Base-by-base conservation (phyloP, 164 flowering plant species). In the Vitis cinerea region DNA sequence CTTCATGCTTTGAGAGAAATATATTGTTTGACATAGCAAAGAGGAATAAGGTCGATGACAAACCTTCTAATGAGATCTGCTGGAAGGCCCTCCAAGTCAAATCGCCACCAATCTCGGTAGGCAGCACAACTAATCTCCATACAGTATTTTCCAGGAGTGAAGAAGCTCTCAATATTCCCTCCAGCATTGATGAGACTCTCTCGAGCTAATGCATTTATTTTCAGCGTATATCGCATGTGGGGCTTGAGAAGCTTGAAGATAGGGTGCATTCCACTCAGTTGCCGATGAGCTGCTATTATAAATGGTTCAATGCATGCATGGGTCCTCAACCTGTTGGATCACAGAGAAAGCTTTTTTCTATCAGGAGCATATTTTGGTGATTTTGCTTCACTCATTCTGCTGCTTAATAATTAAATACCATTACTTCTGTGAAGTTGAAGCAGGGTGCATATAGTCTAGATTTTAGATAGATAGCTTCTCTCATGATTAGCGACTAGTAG, bases 51-150 rank as follows among this genome's bases (percentile, higher is more conserved):
- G 44, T 37, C 6, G 3, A 3, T 37, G 44, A 3, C 44, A 9
- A 73, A 90, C 97, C 98, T 87, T 64, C 91, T 78, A 47, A 94
- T 78, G 75, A 94, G 98, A 79, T 94, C 97, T 2, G 91, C 87
- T 0, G 98, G 98, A 61, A 94, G 90, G 79, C 85, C 82, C 72
- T 92, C 97, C 58, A 71, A 68, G 79, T 94, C 98, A 59, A 94
- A 90, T 15, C 97, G 94, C 97, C 97, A 90, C n/a, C 2, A 16
- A 29, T 72, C 72, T 53, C 78, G 79, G 58, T 94, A 94, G 0
- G 97, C 97, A 4, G 87, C 86, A 2, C 97, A 92, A 47, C 97
- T 91, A 2, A 95, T 87, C 73, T 90, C 97, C 99, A 95, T 90
- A 81, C 84, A 72, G 73, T 83, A 93, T 19, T 79, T 87, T 27